Percentiles rank a stretch among this genome's conserved stretches.
phyloP scores from a whole-genome alignment of 2,329 filamentous ascomycete genomes.

The Mycosphaerella sp. region DNA sequence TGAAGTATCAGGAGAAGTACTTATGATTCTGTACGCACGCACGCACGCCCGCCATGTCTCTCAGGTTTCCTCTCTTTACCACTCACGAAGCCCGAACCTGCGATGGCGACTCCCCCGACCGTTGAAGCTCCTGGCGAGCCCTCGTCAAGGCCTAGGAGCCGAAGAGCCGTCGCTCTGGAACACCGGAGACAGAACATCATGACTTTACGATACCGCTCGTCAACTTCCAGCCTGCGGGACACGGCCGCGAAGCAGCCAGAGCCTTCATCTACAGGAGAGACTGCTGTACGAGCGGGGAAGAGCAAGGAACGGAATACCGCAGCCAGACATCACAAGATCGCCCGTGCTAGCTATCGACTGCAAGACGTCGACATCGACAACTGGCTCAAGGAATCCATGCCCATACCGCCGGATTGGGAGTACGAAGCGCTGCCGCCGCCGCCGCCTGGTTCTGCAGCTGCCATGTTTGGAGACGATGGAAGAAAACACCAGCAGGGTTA shows the following conservation, averaged over 20 bases:
- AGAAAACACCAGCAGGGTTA: neutral
- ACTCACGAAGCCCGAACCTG: neutral
- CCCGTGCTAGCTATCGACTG: neutral
- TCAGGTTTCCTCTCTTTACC: neutral
- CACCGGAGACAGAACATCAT: slow-evolving; percentile 6
- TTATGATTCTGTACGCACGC: neutral
- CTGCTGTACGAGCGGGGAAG: neutral
- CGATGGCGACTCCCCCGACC: neutral
- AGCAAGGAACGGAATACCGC: neutral
- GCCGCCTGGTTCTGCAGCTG: neutral
- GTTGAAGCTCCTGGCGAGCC: neutral
- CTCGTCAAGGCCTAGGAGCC: neutral
- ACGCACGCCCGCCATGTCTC: too few relatives aligned
- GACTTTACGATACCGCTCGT: slow-evolving; percentile 3
- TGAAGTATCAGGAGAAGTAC: neutral
- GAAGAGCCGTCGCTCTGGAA: slow-evolving; percentile 4
- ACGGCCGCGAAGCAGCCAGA: neutral
- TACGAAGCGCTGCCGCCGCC: neutral
- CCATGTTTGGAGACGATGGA: neutral
- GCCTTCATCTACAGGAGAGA: neutral
- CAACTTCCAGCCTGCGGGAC: slow-evolving; percentile 1
- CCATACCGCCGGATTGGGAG: neutral
- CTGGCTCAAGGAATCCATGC: slow-evolving; percentile 8
- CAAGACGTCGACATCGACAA: slow-evolving; percentile 2
- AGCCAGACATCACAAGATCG: neutral